Evolutionary conservation across 2,329 filamentous ascomycete genomes (phyloP), one percentile per base, ranked within the genome.

Genomic region (Colletotrichum sp.): DNA sequence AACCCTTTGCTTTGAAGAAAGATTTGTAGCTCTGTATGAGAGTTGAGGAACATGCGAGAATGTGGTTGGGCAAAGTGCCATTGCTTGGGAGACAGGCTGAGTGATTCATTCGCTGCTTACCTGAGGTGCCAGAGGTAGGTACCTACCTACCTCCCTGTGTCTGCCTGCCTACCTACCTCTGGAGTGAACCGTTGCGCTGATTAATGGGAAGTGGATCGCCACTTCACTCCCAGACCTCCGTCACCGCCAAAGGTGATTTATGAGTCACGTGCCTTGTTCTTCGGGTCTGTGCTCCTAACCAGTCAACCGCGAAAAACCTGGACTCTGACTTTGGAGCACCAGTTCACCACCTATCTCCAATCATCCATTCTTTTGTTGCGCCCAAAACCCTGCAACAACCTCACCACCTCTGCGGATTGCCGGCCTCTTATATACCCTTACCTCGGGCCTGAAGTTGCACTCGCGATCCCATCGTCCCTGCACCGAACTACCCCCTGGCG

Each of bases 291-390:
- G 44, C 44, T 52, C 44, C 30, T 44, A 27, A 11, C 49, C 49
- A 57, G 25, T 57, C 49, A 55, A 59, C 29, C 65, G 29, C 11
- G n/a, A 25, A 57, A 72, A 30, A 52, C 44, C 44, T 52, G 44
- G n/a, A 52, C 44, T 52, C 6, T 52, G 44, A 25, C n/a, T 52
- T 25, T 52, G 44, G 44, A 52, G 44, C 44, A 52, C 55, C 27
- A 16, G 32, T 25, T 32, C 27, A 34, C 64, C 44, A 66, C 49
- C 64, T 63, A 55, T 72, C 32, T 66, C n/a, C 63, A 75, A 52
- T 39, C 69, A 75, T 68, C 49, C 69, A 68, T 76, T 75, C 55
- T 72, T 72, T 67, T 62, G 63, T 67, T 72, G 72, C 62, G 52
- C 25, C 55, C 57, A 63, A 57, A 39, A 29, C 49, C 69, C 32